phyloP scores from a whole-genome alignment of 148 eudicot genomes.

The Chenopodium berlandieri region DNA sequence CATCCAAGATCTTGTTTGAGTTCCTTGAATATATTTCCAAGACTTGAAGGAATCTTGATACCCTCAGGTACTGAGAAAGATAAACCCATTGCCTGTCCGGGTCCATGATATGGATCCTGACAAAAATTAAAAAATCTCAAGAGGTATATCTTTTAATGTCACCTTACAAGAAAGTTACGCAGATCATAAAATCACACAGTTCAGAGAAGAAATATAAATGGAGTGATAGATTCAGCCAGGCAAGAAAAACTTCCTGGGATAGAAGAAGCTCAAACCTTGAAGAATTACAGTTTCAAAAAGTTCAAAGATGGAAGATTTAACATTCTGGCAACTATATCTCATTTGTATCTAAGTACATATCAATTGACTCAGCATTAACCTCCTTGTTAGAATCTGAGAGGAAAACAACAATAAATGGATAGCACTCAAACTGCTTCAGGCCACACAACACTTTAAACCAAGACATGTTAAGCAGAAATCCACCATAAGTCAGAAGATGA shows the following conservation, averaged over 20 bases:
- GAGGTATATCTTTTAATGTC: background rate
- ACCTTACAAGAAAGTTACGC: conserved; percentile 4
- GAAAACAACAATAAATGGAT: background rate
- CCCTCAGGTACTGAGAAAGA: conserved; percentile 92
- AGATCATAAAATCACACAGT: background rate
- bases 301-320: background rate
- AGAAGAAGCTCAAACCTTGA: background rate
- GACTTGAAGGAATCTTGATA: conserved; percentile 79
- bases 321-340: background rate
- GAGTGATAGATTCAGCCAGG: background rate
- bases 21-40: conserved; percentile 84
- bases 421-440: background rate
- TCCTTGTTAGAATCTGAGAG: background rate
- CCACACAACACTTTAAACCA: background rate
- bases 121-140: background rate
- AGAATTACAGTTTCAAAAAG: background rate
- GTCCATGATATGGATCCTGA: conserved; percentile 98
- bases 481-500: background rate
- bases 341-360: background rate
- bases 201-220: background rate
- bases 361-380: background rate
- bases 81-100: conserved; percentile 98
- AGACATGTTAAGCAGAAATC: background rate
- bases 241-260: background rate
- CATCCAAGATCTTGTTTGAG: conserved; percentile 81